Conservation (phyloP, 140 eudicot genomes). For the Cichorium intybus region DNA sequence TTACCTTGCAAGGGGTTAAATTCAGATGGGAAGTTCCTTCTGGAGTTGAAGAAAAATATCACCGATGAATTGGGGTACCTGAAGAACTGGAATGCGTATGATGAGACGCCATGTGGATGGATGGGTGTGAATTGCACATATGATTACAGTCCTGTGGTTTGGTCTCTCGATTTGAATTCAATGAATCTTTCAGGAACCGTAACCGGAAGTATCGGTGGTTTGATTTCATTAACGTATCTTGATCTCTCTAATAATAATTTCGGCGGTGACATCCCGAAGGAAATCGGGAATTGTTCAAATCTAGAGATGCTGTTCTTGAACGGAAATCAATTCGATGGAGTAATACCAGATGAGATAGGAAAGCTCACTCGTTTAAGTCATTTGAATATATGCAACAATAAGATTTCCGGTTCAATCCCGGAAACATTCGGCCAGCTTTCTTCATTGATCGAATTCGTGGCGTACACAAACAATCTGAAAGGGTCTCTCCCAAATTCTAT, state of each 20-base stretch:
- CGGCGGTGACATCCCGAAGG: conserved; percentile 60
- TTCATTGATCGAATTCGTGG: conserved; percentile 62
- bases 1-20: conserved; percentile 66
- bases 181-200: conserved; percentile 79
- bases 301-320: conserved; percentile 46
- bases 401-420: conserved; percentile 73
- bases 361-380: conserved; percentile 37
- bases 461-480: conserved; percentile 61
- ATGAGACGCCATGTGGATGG: conserved; percentile 81
- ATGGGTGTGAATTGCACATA: conserved; percentile 69
- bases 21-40: conserved; percentile 59
- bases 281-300: conserved; percentile 58
- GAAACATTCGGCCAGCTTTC: conserved; percentile 71
- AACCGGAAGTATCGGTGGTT: conserved; percentile 55
- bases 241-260: conserved; percentile 62
- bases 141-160: conserved; percentile 38
- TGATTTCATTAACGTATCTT: conserved; percentile 46
- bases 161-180: conserved; percentile 53
- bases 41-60: conserved; percentile 60
- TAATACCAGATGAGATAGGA: conserved; percentile 69
- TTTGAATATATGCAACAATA: conserved; percentile 77
- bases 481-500: conserved; percentile 73
- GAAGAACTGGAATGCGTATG: conserved; percentile 58
- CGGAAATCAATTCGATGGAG: conserved; percentile 57
- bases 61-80: conserved; percentile 42